phyloP scores from a whole-genome alignment of 1,284 basidiomycete genomes.

The Sporisorium iseilematis-ciliati region DNA sequence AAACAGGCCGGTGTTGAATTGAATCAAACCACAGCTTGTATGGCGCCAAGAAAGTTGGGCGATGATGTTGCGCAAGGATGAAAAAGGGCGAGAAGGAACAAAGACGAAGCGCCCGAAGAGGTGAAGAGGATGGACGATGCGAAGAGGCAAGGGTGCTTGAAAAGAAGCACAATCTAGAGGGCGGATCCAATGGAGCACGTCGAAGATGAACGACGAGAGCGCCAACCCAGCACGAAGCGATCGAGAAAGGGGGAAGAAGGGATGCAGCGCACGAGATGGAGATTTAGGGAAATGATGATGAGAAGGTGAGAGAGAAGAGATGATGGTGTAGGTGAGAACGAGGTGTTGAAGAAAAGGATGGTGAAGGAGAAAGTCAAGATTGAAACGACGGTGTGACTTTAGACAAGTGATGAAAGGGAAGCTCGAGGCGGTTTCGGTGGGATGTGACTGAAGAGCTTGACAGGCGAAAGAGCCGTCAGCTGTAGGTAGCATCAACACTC shows the following conservation, averaged over 20 bases:
- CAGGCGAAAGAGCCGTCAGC: not conserved
- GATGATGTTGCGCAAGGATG: not conserved
- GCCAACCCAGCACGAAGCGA: not conserved
- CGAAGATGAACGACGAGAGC: constrained; percentile 2
- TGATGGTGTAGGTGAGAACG: constrained; percentile 5
- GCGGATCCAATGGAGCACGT: not conserved
- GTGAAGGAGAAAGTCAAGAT: constrained; percentile 7
- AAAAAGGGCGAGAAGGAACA: not conserved
- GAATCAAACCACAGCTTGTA: not conserved
- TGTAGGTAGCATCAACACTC: not conserved
- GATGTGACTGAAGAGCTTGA: not conserved
- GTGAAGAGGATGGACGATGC: not conserved
- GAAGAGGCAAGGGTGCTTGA: too few species aligned
- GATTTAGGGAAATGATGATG: constrained; percentile 12
- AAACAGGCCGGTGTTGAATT: not conserved
- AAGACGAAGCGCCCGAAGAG: not conserved
- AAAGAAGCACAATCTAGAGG: not conserved
- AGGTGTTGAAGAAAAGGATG: constrained; percentile 10
- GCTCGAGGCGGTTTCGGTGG: constrained; percentile 1
- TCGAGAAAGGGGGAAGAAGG: constrained; percentile 4
- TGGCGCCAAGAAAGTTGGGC: not conserved
- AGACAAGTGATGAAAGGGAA: constrained; percentile 7
- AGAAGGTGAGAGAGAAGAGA: constrained; percentile 10
- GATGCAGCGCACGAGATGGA: not conserved
- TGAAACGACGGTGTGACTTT: constrained; percentile 3